Percentiles rank a stretch among this genome's conserved stretches.
These are phyloP conservation scores for Zygosaccharomyces lentus DNA, from an alignment of 805 yeast species.

Conservation along the genomic window DNA sequence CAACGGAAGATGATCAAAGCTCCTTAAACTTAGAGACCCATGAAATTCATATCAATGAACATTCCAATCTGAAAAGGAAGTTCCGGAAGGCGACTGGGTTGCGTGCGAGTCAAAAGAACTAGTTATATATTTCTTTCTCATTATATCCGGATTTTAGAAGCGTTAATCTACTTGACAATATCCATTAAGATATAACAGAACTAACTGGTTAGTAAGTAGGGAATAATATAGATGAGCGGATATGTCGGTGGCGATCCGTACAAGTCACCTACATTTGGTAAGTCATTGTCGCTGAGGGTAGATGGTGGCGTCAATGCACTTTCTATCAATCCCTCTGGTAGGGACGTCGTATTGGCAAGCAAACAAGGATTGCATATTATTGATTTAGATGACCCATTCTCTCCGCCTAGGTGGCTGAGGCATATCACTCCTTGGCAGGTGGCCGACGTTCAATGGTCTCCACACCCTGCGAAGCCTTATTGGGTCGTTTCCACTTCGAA, in stretches of 20 bases:
- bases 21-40: slow-evolving; percentile 2
- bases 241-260: slow-evolving; percentile 32
- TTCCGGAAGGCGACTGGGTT: neutral
- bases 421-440: slow-evolving; percentile 97
- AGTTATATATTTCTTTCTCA: neutral
- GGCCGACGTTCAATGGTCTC: slow-evolving; percentile 98
- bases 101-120: neutral
- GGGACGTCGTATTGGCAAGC: slow-evolving; percentile 87
- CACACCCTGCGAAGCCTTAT: slow-evolving; percentile 75
- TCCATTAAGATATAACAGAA: neutral
- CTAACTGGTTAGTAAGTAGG: neutral
- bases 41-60: slow-evolving; percentile 2
- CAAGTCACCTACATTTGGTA: slow-evolving; percentile 64
- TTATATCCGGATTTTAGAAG: neutral
- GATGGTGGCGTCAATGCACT: slow-evolving; percentile 92
- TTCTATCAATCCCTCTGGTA: slow-evolving; percentile 81
- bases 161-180: neutral
- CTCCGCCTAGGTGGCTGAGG: slow-evolving; percentile 90
- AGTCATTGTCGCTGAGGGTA: slow-evolving; percentile 75
- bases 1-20: neutral
- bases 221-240: slow-evolving; percentile 8
- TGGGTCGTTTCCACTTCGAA: slow-evolving; percentile 95
- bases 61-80: slow-evolving; percentile 1
- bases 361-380: slow-evolving; percentile 79
- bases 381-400: slow-evolving; percentile 93